phyloP scores from a whole-genome alignment of 805 yeast genomes.

The Brettanomyces anomalus region DNA sequence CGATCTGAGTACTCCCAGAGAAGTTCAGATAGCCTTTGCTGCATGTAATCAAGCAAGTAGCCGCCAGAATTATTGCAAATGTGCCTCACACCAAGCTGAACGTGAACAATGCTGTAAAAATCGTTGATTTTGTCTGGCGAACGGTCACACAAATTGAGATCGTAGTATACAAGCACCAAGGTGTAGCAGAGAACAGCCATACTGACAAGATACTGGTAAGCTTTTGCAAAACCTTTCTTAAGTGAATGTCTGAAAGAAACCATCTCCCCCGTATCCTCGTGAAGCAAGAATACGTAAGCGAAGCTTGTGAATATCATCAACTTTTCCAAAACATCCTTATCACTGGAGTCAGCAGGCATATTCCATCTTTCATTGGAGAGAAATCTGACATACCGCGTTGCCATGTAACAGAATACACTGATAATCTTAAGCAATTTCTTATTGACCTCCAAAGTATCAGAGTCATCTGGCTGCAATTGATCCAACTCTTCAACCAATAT shows the following conservation, averaged over 20 bases:
- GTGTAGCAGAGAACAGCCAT: slow-evolving; percentile 31
- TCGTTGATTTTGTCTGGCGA: slow-evolving; percentile 28
- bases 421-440: slow-evolving; percentile 39
- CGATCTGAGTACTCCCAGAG: slow-evolving; percentile 41
- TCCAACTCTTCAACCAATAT: slow-evolving; percentile 33
- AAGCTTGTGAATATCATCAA: slow-evolving; percentile 30
- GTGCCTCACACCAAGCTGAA: slow-evolving; percentile 57
- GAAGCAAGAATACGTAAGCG: slow-evolving; percentile 39
- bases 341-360: slow-evolving; percentile 4
- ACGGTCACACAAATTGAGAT: slow-evolving; percentile 7
- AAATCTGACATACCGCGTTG: slow-evolving; percentile 27
- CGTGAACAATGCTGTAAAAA: slow-evolving; percentile 56
- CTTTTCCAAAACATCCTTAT: slow-evolving; percentile 10
- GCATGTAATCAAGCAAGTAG: slow-evolving; percentile 49
- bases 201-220: slow-evolving; percentile 39
- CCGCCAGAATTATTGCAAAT: slow-evolving; percentile 65
- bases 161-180: slow-evolving; percentile 31
- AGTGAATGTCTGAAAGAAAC: slow-evolving; percentile 33
- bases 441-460: slow-evolving; percentile 26
- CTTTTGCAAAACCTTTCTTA: slow-evolving; percentile 30
- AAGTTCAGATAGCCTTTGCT: slow-evolving; percentile 39
- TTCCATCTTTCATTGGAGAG: slow-evolving; percentile 29
- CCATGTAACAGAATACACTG: slow-evolving; percentile 45
- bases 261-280: slow-evolving; percentile 40
- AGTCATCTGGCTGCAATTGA: slow-evolving; percentile 14